Conservation (phyloP, 768 basidiomycete species). For the Rhodotorula diobovata region DNA sequence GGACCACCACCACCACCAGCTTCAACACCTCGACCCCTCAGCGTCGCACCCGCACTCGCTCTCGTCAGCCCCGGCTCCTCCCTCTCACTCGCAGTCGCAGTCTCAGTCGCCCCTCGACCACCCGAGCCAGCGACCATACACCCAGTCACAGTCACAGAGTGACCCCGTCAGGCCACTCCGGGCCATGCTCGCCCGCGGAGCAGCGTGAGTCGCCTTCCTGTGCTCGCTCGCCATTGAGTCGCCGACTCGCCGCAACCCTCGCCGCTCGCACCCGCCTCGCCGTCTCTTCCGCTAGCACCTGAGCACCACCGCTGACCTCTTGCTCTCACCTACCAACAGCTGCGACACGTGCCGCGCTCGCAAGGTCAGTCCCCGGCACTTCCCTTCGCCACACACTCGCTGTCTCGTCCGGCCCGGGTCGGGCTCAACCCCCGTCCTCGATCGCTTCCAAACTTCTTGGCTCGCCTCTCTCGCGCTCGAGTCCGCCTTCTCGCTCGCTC, state of each 20-base stretch:
- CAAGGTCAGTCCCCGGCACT: slow-evolving; percentile 18
- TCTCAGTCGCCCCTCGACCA: no score
- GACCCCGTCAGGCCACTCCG: background rate
- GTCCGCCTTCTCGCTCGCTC: no score
- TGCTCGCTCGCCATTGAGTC: background rate
- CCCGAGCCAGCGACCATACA: background rate
- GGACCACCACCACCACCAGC: no score
- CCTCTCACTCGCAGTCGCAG: no score
- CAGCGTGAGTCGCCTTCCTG: slow-evolving; percentile 16
- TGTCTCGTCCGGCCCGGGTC: no score
- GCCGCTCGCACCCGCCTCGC: background rate
- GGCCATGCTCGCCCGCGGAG: slow-evolving; percentile 29
- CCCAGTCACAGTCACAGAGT: background rate
- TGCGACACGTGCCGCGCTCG: slow-evolving; percentile 34
- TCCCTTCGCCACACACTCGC: background rate
- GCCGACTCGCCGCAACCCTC: background rate
- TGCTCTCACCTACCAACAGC: background rate
- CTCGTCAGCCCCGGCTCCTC: no score
- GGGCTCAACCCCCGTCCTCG: no score
- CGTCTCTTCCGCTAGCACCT: background rate
- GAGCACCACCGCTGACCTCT: no score
- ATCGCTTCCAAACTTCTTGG: no score
- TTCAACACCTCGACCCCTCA: no score
- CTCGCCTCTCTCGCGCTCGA: no score
- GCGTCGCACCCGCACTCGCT: no score